phyloP scores from a whole-genome alignment of 768 basidiomycete species.

The Tulasnella sp. region DNA sequence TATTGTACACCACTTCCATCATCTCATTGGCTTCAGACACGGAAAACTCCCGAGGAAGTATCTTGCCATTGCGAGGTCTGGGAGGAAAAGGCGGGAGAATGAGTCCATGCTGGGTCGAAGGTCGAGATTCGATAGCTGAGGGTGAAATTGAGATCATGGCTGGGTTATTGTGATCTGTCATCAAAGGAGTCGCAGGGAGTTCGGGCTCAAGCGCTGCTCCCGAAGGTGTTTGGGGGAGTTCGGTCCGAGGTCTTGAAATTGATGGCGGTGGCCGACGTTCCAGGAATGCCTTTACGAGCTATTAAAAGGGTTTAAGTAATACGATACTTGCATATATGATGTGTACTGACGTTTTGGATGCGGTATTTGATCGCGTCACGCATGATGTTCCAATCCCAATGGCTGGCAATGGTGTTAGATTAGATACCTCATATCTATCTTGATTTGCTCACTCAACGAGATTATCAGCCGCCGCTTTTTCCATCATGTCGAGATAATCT shows the following conservation, averaged over 20 bases:
- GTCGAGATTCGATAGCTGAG: constrained; percentile 25
- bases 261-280: too few relatives aligned
- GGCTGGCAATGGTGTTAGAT: constrained; percentile 22
- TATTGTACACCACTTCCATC: constrained; percentile 43
- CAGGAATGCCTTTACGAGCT: too few relatives aligned
- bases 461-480: constrained; percentile 54
- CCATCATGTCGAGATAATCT: constrained; percentile 49
- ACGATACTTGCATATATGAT: constrained; percentile 2
- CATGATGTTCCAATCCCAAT: constrained; percentile 56
- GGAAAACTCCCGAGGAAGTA: constrained; percentile 46
- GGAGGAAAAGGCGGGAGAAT: constrained; percentile 63
- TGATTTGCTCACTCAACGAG: constrained; percentile 38
- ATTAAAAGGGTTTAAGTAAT: too few relatives aligned
- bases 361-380: constrained; percentile 62
- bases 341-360: constrained; percentile 42
- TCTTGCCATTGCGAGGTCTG: constrained; percentile 39
- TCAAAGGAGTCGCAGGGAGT: too few relatives aligned
- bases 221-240: too few relatives aligned
- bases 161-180: too few relatives aligned
- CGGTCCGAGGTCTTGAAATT: too few relatives aligned
- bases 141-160: constrained; percentile 11
- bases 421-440: constrained; percentile 14
- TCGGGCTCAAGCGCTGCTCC: too few relatives aligned
- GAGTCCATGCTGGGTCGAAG: constrained; percentile 40
- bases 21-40: constrained; percentile 45